Conservation (phyloP, 2,329 filamentous ascomycete genomes). For the Colletotrichum filicis region DNA sequence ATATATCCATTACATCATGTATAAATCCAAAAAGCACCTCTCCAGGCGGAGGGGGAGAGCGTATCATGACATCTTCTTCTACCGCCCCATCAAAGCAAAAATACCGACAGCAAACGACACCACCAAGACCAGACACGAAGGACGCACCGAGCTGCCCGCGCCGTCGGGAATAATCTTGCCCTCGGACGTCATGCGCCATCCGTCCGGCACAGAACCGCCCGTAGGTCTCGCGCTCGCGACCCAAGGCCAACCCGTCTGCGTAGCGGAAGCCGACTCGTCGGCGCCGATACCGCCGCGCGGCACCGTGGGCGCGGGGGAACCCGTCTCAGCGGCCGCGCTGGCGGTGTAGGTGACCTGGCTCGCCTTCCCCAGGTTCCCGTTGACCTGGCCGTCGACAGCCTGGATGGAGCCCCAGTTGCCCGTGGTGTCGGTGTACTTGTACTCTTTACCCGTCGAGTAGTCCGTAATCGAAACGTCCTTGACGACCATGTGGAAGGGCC, state of each 20-base stretch:
- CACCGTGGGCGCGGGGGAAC: slow-evolving; percentile 71
- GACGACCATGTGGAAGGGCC: slow-evolving; percentile 89
- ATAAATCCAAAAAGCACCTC: not conserved
- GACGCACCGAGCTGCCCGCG: slow-evolving; percentile 59
- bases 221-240: slow-evolving; percentile 65
- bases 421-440: slow-evolving; percentile 81
- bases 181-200: slow-evolving; percentile 82
- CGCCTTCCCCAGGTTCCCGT: slow-evolving; percentile 70
- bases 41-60: too few species aligned
- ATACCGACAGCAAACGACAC: slow-evolving; percentile 40
- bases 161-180: slow-evolving; percentile 81
- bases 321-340: slow-evolving; percentile 70
- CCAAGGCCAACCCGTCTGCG: slow-evolving; percentile 77
- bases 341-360: slow-evolving; percentile 63
- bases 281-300: slow-evolving; percentile 76
- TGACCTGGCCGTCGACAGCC: slow-evolving; percentile 81
- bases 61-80: not conserved
- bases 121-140: slow-evolving; percentile 40
- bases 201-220: slow-evolving; percentile 73
- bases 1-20: slow-evolving; percentile 15
- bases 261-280: slow-evolving; percentile 63
- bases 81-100: slow-evolving; percentile 33
- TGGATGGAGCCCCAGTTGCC: slow-evolving; percentile 86
- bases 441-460: slow-evolving; percentile 91
- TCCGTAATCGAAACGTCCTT: slow-evolving; percentile 82